Evolutionary conservation across 768 basidiomycete species (phyloP).

Genomic region (Russula dissimulans): DNA sequence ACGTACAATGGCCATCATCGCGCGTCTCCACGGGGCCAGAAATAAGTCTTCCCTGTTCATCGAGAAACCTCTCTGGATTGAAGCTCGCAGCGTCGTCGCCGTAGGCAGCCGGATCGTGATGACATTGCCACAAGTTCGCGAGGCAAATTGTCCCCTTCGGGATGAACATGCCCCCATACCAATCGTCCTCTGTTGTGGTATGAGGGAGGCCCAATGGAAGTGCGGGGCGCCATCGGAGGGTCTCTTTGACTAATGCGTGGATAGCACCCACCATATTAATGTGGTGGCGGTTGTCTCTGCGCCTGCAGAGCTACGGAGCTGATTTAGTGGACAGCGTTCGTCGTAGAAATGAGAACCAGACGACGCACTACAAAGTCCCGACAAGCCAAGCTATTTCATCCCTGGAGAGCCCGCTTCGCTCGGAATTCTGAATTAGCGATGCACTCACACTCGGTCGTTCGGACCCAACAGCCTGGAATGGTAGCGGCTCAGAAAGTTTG

Average conservation of each 20-base stretch:
- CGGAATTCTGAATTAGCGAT: neutral
- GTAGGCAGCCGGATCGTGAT: slow-evolving; percentile 7
- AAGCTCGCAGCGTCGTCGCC: slow-evolving; percentile 17
- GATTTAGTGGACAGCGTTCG: neutral
- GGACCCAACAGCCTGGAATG: neutral
- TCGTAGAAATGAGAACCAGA: neutral
- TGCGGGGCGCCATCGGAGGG: slow-evolving; percentile 4
- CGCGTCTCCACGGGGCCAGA: slow-evolving; percentile 6
- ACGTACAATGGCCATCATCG: slow-evolving; percentile 11
- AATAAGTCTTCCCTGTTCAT: neutral
- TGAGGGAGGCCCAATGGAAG: neutral
- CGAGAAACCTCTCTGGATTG: slow-evolving; percentile 18
- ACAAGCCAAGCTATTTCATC: slow-evolving; percentile 14
- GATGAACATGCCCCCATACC: slow-evolving; percentile 25
- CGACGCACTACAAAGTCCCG: slow-evolving; percentile 16
- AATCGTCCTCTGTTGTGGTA: slow-evolving; percentile 21
- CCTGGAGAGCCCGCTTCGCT: slow-evolving; percentile 3
- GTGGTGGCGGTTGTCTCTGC: slow-evolving; percentile 7
- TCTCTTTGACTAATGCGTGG: slow-evolving; percentile 4
- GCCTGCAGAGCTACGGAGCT: neutral
- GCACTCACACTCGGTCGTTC: slow-evolving; percentile 2
- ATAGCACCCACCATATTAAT: slow-evolving; percentile 8
- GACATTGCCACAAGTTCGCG: slow-evolving; percentile 20
- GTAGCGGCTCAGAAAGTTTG: neutral
- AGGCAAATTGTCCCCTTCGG: slow-evolving; percentile 29